Base-by-base conservation (phyloP, 768 basidiomycete species). In the Exsudoporus frostii region DNA sequence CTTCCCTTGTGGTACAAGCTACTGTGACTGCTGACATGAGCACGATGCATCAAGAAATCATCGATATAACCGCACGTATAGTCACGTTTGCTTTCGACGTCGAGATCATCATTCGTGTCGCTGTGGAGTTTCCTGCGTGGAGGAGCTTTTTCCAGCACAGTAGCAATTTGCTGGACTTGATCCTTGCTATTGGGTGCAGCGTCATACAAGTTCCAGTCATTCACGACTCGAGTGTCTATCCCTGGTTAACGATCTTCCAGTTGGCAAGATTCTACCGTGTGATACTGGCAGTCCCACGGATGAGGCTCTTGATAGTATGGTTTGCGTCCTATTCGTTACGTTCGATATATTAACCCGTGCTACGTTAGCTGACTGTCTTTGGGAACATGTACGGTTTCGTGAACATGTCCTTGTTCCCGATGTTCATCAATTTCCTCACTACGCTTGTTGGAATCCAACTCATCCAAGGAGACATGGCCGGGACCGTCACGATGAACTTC, bases 181-280 rank as follows among this genome's bases (percentile, higher is more conserved):
- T 83, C 3, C 77, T 98, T 17, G 94, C 90, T 0, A 65, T 96
- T 36, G 80, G 78, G 1, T 84, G 86, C 11, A 86, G 78, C 42
- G 72, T 94, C 61, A 90, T 97, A 14, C 92, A 95, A 66, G 85
- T 97, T 29, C 95, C 96, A 0, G 77, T 64, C 15, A 85, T 98
- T 22, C 79, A 80, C 48, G 55, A 76, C 9, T 85, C 86, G 6
- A 53, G 60, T 7, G 74, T 84, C 4, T 96, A 95, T 63, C 81
- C 86, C 0, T 98, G 96, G 96, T 78, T 97, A 58, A 96, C 91
- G 3, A 78, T 89, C 29, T 90, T 98, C 61, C 90, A 92, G 66
- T 74, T 97, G 14, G 76, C 77, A 60, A 77, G 95, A 61, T 98
- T 96, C 73, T 97, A 98, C 68, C 78, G 95, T 3, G 91, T 97